Conservation (phyloP, 148 eudicot species). For the Rhododendron henanense region DNA sequence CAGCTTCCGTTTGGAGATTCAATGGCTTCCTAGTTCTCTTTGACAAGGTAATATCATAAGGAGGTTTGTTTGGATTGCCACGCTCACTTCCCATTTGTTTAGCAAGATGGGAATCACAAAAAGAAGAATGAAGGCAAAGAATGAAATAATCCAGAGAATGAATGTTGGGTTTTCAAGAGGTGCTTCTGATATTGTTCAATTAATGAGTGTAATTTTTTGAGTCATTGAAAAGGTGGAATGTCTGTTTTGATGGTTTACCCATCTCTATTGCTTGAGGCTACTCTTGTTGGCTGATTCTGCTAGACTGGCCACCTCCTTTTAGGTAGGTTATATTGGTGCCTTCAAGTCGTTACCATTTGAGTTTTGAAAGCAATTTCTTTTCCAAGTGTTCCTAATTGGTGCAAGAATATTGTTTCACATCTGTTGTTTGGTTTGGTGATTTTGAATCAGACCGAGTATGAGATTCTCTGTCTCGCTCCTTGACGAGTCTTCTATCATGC, state of each 20-base stretch:
- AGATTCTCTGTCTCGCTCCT: background rate
- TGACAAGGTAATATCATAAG: conserved; percentile 36
- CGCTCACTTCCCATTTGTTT: conserved; percentile 31
- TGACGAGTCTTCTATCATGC: background rate
- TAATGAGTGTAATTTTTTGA: background rate
- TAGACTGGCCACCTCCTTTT: conserved; percentile 4
- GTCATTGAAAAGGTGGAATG: conserved; percentile 8
- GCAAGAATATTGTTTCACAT: background rate
- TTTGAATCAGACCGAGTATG: background rate
- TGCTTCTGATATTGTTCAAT: conserved; percentile 1
- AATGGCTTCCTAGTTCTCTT: conserved; percentile 35
- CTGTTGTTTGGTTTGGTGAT: background rate
- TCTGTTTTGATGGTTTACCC: conserved; percentile 3
- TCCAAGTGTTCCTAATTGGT: background rate
- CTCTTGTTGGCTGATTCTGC: background rate
- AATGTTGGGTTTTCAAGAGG: conserved; percentile 13
- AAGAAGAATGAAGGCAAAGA: background rate
- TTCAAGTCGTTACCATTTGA: background rate
- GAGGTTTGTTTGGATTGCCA: conserved; percentile 12
- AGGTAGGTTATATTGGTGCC: background rate
- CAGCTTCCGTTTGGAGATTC: conserved; percentile 7
- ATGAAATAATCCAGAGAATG: background rate
- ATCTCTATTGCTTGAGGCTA: conserved; percentile 4
- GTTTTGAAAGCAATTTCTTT: background rate
- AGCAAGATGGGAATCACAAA: background rate